A percentile compares a stretch with the other conserved stretches of the same genome.
phyloP scores from a whole-genome alignment of 192 early-diverging fungal genomes.

The Linderina pennispora region DNA sequence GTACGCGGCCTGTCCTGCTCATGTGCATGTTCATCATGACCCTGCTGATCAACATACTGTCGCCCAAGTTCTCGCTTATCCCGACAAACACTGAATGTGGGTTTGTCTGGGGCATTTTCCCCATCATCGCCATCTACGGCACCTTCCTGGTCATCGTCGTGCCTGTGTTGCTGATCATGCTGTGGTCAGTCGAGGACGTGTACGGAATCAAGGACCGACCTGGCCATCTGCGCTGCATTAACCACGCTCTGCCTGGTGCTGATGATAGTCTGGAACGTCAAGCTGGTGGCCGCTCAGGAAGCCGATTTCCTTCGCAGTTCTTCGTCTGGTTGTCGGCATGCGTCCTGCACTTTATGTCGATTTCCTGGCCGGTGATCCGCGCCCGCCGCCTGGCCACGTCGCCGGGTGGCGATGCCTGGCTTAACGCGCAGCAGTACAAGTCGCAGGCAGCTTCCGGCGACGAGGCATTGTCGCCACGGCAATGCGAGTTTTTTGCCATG shows the following conservation, averaged over 20 bases:
- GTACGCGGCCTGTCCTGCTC: neutral
- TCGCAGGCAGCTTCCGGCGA: too few species aligned
- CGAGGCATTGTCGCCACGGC: too few species aligned
- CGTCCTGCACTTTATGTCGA: too few species aligned
- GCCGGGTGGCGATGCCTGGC: too few species aligned
- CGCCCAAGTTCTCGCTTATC: neutral
- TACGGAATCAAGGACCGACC: neutral
- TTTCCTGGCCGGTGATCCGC: too few species aligned
- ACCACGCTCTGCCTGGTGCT: neutral
- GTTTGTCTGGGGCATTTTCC: neutral
- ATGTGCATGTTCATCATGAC: neutral
- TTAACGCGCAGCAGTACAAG: too few species aligned
- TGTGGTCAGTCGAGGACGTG: neutral
- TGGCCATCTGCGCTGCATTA: neutral
- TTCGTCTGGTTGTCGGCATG: too few species aligned
- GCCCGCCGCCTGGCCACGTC: too few species aligned
- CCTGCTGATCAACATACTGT: neutral
- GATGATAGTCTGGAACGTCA: neutral
- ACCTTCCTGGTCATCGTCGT: neutral
- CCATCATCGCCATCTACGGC: neutral
- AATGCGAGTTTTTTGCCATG: too few species aligned
- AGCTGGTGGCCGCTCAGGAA: too few species aligned
- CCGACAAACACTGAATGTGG: neutral
- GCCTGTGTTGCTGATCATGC: neutral
- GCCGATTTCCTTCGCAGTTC: too few species aligned